Evolutionary conservation across 2,329 filamentous ascomycete genomes (phyloP).

Genomic region (Parastagonospora nodorum): DNA sequence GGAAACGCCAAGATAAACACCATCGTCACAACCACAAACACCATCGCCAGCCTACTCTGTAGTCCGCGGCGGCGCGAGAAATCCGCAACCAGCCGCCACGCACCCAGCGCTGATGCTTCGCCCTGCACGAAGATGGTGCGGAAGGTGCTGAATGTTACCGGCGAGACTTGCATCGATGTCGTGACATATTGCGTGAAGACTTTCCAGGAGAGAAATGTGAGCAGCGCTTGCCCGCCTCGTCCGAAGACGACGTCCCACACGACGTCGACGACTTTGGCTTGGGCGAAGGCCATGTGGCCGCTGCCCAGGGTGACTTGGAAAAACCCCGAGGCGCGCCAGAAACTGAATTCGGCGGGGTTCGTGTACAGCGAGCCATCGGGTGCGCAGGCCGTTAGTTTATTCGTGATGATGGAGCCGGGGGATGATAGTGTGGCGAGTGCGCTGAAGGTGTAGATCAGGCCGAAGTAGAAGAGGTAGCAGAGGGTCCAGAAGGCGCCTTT

Average conservation of each 20-base stretch:
- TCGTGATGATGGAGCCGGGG: background rate
- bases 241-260: slow-evolving; percentile 28
- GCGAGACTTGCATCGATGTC: slow-evolving; percentile 18
- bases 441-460: background rate
- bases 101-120: background rate
- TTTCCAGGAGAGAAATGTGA: slow-evolving; percentile 19
- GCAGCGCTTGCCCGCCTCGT: slow-evolving; percentile 21
- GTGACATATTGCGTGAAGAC: slow-evolving; percentile 21
- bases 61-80: slow-evolving; percentile 5
- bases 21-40: slow-evolving; percentile 17
- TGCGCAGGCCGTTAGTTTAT: slow-evolving; percentile 1
- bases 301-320: slow-evolving; percentile 27
- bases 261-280: slow-evolving; percentile 28
- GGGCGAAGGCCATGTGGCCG: slow-evolving; percentile 16
- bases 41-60: slow-evolving; percentile 14
- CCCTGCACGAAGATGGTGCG: slow-evolving; percentile 2
- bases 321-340: slow-evolving; percentile 14
- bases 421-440: background rate
- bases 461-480: background rate
- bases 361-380: slow-evolving; percentile 13
- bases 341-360: slow-evolving; percentile 6
- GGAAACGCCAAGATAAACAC: slow-evolving; percentile 14
- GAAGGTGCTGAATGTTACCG: slow-evolving; percentile 8
- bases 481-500: slow-evolving; percentile 1
- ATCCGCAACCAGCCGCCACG: background rate